Base-by-base conservation (phyloP, 768 basidiomycete species). In the Russula dissimulans region DNA sequence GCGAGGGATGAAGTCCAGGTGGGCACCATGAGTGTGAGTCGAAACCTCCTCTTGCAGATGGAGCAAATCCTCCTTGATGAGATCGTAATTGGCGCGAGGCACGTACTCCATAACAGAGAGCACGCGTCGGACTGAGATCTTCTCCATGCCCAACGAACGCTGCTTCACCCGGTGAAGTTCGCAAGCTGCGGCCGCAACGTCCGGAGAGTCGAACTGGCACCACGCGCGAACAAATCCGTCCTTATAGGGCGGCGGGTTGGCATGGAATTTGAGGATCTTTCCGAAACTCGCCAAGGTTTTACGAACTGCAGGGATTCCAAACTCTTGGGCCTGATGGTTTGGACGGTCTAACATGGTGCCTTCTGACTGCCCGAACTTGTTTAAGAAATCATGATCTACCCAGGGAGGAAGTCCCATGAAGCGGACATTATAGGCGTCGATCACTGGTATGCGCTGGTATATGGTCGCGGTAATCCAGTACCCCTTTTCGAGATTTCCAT, bases 381-480 rank as follows among this genome's bases (percentile, higher is more conserved):
- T 71, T 66, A 86, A 67, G 12, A 75, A 75, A 17, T 75, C 69
- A 22, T 77, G 69, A 1, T 68, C 72, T 0, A 75, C 71, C 44
- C 75, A 72, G 0, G 78, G 67, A 1, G 86, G 85, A 5, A 89
- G 67, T 5, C 79, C 76, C 5, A 69, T 68, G 65, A 90, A 80
- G 17, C 79, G 80, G 54, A 91, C 82, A 8, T 81, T 89, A 67
- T 79, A 79, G 0, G 71, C 68, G 3, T 81, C 83, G 9, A 87
- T 75, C 1, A 77, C 77, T 1, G 85, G 87, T 0, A 85, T 67
- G 3, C 83, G 85, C 5, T 75, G 71, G 66, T 89, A 81, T 8
- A 83, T 62, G 1, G 63, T 67, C 0, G 82, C 87, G 7, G 72
- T 71, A 2, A 87, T 66, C 55, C 73, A 69, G 44, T 71, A 72